phyloP scores from a whole-genome alignment of 2,329 filamentous ascomycete species.

The Aspergillus aculeatinus region DNA sequence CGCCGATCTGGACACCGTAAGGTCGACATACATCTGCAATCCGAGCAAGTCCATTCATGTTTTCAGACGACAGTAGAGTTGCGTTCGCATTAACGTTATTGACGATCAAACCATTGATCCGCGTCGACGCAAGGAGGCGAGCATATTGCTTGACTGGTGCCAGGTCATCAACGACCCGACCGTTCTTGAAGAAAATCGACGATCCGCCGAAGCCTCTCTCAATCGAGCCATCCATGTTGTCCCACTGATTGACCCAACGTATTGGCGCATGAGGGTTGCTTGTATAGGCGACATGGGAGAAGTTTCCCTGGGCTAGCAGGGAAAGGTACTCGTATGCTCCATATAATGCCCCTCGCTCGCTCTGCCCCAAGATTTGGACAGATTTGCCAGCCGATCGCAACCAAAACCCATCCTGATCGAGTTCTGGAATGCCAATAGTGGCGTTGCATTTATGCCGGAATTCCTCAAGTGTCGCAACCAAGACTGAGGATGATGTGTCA shows the following conservation, averaged over 20 bases:
- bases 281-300: constrained; percentile 48
- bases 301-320: constrained; percentile 60
- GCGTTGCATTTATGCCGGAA: constrained; percentile 27
- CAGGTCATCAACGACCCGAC: constrained; percentile 56
- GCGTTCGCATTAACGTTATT: constrained; percentile 73
- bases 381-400: constrained; percentile 49
- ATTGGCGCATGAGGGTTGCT: constrained; percentile 61
- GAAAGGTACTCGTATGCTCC: constrained; percentile 69
- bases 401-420: constrained; percentile 56
- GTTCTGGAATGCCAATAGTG: constrained; percentile 21
- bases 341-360: constrained; percentile 67
- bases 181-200: constrained; percentile 67
- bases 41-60: constrained; percentile 60
- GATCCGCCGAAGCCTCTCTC: constrained; percentile 67
- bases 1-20: constrained; percentile 64
- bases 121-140: constrained; percentile 64
- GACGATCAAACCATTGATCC: constrained; percentile 65
- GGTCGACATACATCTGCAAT: constrained; percentile 67
- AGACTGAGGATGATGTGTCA: constrained; percentile 20
- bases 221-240: constrained; percentile 66
- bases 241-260: constrained; percentile 72
- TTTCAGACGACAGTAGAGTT: constrained; percentile 54
- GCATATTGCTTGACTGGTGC: constrained; percentile 63
- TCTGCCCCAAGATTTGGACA: constrained; percentile 62
- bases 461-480: constrained; percentile 35